A percentile compares a stretch with the other conserved stretches of the same genome.
Evolutionary conservation across 1,139 yeast species (phyloP).

Genomic region (Nadsonia starkeyi-henricii): DNA sequence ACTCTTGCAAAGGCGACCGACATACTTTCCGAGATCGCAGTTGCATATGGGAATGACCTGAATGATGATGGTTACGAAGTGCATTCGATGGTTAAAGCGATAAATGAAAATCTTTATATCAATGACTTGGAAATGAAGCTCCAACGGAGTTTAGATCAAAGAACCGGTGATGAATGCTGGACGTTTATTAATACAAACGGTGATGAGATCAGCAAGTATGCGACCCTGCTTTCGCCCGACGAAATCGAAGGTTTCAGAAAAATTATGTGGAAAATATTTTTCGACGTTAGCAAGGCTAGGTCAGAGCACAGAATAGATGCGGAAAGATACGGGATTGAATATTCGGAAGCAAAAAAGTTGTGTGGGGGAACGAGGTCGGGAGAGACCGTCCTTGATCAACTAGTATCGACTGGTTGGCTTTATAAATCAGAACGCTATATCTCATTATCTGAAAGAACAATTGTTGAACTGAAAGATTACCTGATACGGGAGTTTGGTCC

Average conservation of each 20-base stretch:
- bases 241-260: neutral
- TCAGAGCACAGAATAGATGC: neutral
- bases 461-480: neutral
- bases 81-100: neutral
- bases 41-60: neutral
- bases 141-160: neutral
- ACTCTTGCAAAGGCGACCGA: neutral
- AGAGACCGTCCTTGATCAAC: neutral
- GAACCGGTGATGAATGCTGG: neutral
- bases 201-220: neutral
- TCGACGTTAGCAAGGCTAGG: neutral
- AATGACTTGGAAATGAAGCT: neutral
- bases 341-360: neutral
- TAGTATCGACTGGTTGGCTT: neutral
- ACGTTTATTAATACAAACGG: neutral
- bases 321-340: neutral
- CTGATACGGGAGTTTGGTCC: neutral
- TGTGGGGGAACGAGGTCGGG: neutral
- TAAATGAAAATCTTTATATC: neutral
- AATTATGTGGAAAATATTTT: neutral
- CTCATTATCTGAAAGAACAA: neutral
- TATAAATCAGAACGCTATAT: neutral
- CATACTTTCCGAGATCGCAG: neutral
- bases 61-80: neutral
- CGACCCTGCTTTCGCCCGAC: neutral